Percentiles rank a stretch among this genome's conserved stretches.
Evolutionary conservation across 768 basidiomycete species (phyloP).

Genomic region (Suillus americanus): DNA sequence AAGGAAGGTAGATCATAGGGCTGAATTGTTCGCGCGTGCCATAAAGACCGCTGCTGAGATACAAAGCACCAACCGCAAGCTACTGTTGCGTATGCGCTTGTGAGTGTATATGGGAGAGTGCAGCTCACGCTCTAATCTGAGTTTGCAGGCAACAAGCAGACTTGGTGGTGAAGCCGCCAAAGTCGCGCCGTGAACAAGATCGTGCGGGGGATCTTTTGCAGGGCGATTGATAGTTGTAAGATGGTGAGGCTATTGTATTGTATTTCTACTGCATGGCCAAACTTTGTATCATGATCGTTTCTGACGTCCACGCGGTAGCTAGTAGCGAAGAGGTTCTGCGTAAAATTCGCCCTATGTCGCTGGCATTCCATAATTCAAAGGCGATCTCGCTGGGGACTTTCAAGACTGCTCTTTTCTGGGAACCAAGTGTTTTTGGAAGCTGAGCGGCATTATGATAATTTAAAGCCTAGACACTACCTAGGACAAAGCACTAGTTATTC

Average conservation of each 20-base stretch:
- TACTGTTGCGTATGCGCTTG: conserved; percentile 83
- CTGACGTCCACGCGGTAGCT: neutral
- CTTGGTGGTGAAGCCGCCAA: conserved; percentile 66
- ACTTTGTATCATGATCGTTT: neutral
- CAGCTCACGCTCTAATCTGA: neutral
- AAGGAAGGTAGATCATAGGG: conserved; percentile 76
- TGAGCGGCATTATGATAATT: neutral
- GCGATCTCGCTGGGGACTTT: neutral
- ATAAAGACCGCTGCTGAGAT: conserved; percentile 73
- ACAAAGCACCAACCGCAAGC: conserved; percentile 69
- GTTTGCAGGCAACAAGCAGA: conserved; percentile 74
- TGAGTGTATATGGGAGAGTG: conserved; percentile 37
- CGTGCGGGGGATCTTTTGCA: neutral
- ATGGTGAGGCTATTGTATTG: neutral
- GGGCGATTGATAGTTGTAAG: neutral
- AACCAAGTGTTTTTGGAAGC: neutral
- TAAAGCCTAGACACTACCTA: too few species aligned
- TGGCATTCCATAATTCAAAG: neutral
- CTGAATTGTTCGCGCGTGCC: conserved; percentile 73
- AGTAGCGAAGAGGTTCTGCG: neutral
- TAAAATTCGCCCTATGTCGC: neutral
- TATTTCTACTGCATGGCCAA: neutral
- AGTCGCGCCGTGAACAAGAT: conserved; percentile 33
- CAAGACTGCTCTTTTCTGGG: neutral
- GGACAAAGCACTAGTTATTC: too few species aligned